Percentiles rank a stretch among this genome's conserved stretches.
Evolutionary conservation across 1,139 yeast species (phyloP).

Genomic region (Pichia sp.): DNA sequence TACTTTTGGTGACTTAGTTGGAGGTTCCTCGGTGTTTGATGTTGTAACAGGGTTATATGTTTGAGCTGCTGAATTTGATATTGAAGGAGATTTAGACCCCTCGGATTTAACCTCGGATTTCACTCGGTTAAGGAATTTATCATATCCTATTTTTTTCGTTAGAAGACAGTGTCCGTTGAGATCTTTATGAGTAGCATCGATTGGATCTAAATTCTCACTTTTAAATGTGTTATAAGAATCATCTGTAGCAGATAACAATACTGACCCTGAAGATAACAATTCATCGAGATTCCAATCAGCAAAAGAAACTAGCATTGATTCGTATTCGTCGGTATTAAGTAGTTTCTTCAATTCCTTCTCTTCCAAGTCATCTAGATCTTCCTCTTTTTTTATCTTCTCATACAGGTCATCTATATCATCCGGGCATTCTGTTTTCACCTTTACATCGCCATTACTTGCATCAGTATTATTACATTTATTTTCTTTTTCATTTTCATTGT

Average conservation of each 20-base stretch:
- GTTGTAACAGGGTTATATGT: background rate
- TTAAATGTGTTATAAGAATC: slow-evolving; percentile 30
- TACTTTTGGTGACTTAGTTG: slow-evolving; percentile 11
- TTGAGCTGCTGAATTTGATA: background rate
- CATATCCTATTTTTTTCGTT: slow-evolving; percentile 25
- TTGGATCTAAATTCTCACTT: too few species aligned
- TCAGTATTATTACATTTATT: slow-evolving; percentile 39
- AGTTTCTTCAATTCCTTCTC: slow-evolving; percentile 32
- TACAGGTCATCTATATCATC: slow-evolving; percentile 13
- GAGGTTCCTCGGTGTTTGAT: slow-evolving; percentile 1
- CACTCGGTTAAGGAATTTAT: slow-evolving; percentile 11
- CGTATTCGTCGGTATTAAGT: slow-evolving; percentile 36
- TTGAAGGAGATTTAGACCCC: background rate
- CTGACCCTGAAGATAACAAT: slow-evolving; percentile 61
- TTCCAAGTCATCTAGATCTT: slow-evolving; percentile 31
- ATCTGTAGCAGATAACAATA: slow-evolving; percentile 66
- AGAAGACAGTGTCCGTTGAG: slow-evolving; percentile 6
- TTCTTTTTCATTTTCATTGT: background rate
- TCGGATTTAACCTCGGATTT: slow-evolving; percentile 8
- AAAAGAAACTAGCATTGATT: slow-evolving; percentile 48
- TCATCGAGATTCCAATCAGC: slow-evolving; percentile 57
- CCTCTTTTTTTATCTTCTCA: slow-evolving; percentile 22
- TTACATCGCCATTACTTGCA: slow-evolving; percentile 3
- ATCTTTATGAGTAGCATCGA: slow-evolving; percentile 7
- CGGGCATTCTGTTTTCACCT: slow-evolving; percentile 22